Conservation (phyloP, 2,329 filamentous ascomycete genomes). For the Aspergillus sp. region DNA sequence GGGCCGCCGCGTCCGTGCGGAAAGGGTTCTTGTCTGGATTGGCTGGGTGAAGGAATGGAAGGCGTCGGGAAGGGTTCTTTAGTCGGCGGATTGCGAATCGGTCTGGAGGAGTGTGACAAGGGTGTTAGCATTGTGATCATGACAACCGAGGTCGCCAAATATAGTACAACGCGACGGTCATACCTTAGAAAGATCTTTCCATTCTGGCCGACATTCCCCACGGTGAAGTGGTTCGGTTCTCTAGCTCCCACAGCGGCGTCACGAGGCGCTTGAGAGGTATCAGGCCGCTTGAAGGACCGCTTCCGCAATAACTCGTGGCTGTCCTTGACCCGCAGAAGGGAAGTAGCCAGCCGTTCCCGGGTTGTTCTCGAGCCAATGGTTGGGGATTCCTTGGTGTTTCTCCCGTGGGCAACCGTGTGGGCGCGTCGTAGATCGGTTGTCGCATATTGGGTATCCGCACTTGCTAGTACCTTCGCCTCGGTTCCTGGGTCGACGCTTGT, state of each 20-base stretch:
- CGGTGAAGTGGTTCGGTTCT: constrained; percentile 73
- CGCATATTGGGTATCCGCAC: constrained; percentile 23
- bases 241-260: constrained; percentile 64
- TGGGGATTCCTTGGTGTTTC: constrained; percentile 30
- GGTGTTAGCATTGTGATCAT: constrained; percentile 15
- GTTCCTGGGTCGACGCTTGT: constrained; percentile 15
- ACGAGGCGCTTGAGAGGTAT: constrained; percentile 53
- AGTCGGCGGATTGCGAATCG: constrained; percentile 38
- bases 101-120: constrained; percentile 27
- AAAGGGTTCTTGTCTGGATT: constrained; percentile 61
- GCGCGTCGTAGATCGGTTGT: constrained; percentile 38
- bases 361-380: constrained; percentile 35
- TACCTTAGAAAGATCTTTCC: constrained; percentile 81
- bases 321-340: constrained; percentile 50
- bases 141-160: constrained; percentile 16
- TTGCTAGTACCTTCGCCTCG: constrained; percentile 18
- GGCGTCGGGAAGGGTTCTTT: constrained; percentile 37
- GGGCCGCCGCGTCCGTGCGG: constrained; percentile 33
- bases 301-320: constrained; percentile 54
- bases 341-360: constrained; percentile 36
- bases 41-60: constrained; percentile 54
- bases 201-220: constrained; percentile 80
- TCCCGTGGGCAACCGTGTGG: constrained; percentile 42
- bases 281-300: constrained; percentile 43
- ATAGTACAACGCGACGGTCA: constrained; percentile 31